Evolutionary conservation across 495 filamentous ascomycete genomes (phyloP).

Genomic region (Parathielavia hyrcaniae): DNA sequence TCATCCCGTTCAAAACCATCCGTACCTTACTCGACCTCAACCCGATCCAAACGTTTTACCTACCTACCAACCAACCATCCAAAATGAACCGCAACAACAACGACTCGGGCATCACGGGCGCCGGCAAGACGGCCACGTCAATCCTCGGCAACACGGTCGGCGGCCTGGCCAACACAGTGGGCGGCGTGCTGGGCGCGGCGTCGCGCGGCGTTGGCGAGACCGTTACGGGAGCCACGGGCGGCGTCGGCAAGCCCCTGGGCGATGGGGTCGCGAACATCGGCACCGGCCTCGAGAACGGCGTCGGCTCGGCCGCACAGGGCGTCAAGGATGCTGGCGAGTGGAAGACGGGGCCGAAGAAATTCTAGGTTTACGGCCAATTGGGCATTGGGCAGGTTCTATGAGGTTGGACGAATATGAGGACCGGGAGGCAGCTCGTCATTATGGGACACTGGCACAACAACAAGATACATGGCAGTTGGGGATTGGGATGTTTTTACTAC

Average conservation of each 20-base stretch:
- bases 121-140: conserved; percentile 56
- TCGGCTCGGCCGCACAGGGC: conserved; percentile 51
- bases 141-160: conserved; percentile 49
- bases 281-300: conserved; percentile 55
- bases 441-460: too few relatives aligned
- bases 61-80: too few relatives aligned
- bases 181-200: conserved; percentile 62
- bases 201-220: conserved; percentile 46
- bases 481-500: too few relatives aligned
- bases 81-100: conserved; percentile 36
- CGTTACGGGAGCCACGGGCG: conserved; percentile 50
- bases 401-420: background rate
- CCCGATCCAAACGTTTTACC: background rate
- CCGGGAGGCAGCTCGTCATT: background rate
- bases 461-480: too few relatives aligned
- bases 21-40: background rate
- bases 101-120: conserved; percentile 56
- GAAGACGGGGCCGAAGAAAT: conserved; percentile 41
- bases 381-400: too few relatives aligned
- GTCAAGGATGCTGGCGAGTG: conserved; percentile 65
- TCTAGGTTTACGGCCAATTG: background rate
- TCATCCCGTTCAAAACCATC: too few relatives aligned
- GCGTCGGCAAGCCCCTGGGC: conserved; percentile 57
- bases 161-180: conserved; percentile 57
- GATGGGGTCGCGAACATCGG: conserved; percentile 57